These are phyloP conservation scores for Alternaria sp. DNA, from an alignment of 2,329 filamentous ascomycete species.

Conservation along the genomic window DNA sequence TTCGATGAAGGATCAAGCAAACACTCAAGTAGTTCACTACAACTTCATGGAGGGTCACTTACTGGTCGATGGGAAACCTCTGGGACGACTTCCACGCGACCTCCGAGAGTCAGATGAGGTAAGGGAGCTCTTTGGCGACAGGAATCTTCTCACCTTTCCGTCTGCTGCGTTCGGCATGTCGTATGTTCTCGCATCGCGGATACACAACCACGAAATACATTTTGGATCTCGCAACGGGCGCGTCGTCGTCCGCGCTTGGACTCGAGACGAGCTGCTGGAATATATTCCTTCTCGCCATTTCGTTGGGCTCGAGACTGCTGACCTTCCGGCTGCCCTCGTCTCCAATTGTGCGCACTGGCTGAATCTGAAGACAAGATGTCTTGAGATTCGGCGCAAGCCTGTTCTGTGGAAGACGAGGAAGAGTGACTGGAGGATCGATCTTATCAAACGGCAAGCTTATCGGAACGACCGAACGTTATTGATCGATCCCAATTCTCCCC, in stretches of 20 bases:
- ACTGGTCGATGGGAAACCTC: constrained; percentile 56
- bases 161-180: constrained; percentile 63
- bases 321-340: constrained; percentile 62
- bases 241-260: constrained; percentile 56
- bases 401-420: constrained; percentile 49
- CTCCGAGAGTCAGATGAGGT: constrained; percentile 57
- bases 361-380: constrained; percentile 52
- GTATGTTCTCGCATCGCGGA: constrained; percentile 50
- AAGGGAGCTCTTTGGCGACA: constrained; percentile 62
- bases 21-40: constrained; percentile 51
- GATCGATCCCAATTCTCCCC: constrained; percentile 58
- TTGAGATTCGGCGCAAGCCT: constrained; percentile 63
- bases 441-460: constrained; percentile 36
- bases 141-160: constrained; percentile 61
- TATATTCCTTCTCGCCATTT: constrained; percentile 46
- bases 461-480: constrained; percentile 46
- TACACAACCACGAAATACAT: constrained; percentile 59
- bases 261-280: constrained; percentile 38
- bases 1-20: constrained; percentile 27
- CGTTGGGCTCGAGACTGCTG: constrained; percentile 38
- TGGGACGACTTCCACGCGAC: constrained; percentile 63
- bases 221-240: constrained; percentile 57
- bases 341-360: constrained; percentile 67
- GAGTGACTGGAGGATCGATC: constrained; percentile 53
- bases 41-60: constrained; percentile 58